These are phyloP conservation scores for Podaxis pistillaris DNA, from an alignment of 768 basidiomycete genomes.

Conservation along the genomic window DNA sequence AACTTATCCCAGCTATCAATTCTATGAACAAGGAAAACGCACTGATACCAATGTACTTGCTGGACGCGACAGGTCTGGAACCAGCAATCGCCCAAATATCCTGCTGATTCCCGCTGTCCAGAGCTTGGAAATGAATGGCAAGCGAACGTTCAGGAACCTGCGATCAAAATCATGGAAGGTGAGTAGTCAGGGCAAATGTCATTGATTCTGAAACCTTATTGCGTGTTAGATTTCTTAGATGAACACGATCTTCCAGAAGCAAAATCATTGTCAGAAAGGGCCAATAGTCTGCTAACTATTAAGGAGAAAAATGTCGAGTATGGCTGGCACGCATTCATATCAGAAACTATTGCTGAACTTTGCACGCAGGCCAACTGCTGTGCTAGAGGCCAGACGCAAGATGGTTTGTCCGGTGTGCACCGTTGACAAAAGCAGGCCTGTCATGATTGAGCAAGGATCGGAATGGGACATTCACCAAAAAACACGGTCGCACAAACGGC, in stretches of 20 bases:
- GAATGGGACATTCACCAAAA: constrained; percentile 57
- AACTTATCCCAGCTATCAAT: constrained; percentile 72
- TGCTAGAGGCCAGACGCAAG: constrained; percentile 56
- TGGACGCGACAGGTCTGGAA: constrained; percentile 65
- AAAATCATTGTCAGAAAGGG: constrained; percentile 49
- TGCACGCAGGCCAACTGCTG: constrained; percentile 49
- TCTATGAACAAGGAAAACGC: constrained; percentile 40
- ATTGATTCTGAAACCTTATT: neutral
- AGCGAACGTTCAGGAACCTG: constrained; percentile 51
- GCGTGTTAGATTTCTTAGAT: constrained; percentile 53
- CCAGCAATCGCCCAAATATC: neutral
- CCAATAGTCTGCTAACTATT: constrained; percentile 49
- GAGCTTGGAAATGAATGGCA: constrained; percentile 59
- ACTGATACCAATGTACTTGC: constrained; percentile 43
- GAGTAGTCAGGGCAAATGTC: neutral
- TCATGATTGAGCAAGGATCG: constrained; percentile 58
- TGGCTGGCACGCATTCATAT: constrained; percentile 26
- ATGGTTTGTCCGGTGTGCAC: constrained; percentile 66
- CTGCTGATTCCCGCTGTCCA: constrained; percentile 20
- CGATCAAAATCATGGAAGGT: constrained; percentile 50
- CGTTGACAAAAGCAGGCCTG: constrained; percentile 49
- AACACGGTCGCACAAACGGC: constrained; percentile 55
- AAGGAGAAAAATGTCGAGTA: constrained; percentile 38
- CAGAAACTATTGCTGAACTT: constrained; percentile 5
- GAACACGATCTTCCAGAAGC: constrained; percentile 54